Percentiles rank a stretch among this genome's conserved stretches.
These are phyloP conservation scores for Phytophthora quininea DNA, from an alignment of 352 stramenopile genomes.

Conservation along the genomic window DNA sequence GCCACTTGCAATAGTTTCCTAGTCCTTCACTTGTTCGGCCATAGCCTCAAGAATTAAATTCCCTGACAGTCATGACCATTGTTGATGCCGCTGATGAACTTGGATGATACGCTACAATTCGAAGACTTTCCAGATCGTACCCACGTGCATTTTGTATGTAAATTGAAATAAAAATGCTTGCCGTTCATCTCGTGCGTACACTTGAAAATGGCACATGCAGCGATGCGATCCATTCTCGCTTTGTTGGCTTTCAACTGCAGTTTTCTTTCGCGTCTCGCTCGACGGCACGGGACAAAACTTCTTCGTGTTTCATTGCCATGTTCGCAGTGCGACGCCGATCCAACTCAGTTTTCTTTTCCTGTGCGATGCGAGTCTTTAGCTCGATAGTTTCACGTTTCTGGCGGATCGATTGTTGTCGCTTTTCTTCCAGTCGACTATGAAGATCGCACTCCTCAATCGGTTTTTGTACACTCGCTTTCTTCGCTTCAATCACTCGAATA, in stretches of 20 bases:
- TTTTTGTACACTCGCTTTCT: background rate
- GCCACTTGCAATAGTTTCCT: constrained; percentile 58
- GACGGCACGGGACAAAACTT: constrained; percentile 26
- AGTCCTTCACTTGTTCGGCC: constrained; percentile 49
- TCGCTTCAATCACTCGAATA: constrained; percentile 10
- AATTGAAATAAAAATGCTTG: constrained; percentile 53
- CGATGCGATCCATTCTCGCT: constrained; percentile 22
- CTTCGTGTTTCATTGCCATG: constrained; percentile 58
- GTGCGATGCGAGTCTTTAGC: constrained; percentile 3
- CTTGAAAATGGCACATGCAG: constrained; percentile 39
- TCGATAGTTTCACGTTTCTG: constrained; percentile 33
- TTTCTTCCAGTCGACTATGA: constrained; percentile 22
- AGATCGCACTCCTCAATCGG: background rate
- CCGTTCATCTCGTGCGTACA: constrained; percentile 47
- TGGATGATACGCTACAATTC: constrained; percentile 61
- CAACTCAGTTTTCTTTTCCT: constrained; percentile 26
- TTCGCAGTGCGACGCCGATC: constrained; percentile 50
- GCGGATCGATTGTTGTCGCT: constrained; percentile 26
- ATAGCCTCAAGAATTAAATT: constrained; percentile 59
- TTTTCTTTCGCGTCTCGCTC: constrained; percentile 30
- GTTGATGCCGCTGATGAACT: constrained; percentile 40
- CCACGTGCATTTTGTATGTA: constrained; percentile 48
- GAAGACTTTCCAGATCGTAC: constrained; percentile 57
- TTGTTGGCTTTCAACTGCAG: constrained; percentile 20
- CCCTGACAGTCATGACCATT: constrained; percentile 44